Evolutionary conservation across 148 eudicot species (phyloP), one percentile per base, ranked within the genome.

Genomic region (Rhododendron williamsianum): DNA sequence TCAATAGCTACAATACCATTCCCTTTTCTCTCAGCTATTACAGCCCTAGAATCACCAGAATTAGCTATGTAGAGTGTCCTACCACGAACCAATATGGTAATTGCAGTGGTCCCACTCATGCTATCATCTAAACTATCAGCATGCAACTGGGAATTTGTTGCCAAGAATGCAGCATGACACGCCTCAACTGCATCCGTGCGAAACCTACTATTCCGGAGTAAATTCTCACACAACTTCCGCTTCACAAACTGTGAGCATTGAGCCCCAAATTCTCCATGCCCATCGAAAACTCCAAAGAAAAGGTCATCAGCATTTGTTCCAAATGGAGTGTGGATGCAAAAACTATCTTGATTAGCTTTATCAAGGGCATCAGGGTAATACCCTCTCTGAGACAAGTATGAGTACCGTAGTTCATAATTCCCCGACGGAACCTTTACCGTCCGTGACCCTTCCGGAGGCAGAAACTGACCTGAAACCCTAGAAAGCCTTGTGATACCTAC

Each of bases 331-430:
- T 97, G 99, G 85, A 97, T 94, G 87, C 94, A 95, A 84, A 94
- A 97, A 82, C 99, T 97, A 85, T 97, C 99, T 90, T 97, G 99
- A 87, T 97, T 97, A 86, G 98, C 96, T 90, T 97, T 97, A 92
- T 97, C 99, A 87, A 97, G 98, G 12, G 99, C 98, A 94, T 97
- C 99, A 81, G 99, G 99, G 86, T 97, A 97, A 87, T 93, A 97
- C 76, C 99, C 99, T 80, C 99, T 92, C 87, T 97, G 99, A 46
- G 98, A 95, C 56, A 97, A 84, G 86, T 86, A 97, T 4, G 99
- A 97, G 87, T 91, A 97, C 15, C 87, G 90, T 52, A 97, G 82
- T 83, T 95, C 98, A 80, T 92, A 97, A 58, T 88, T 89, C 49
- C 93, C 95, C 0, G 92, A 91, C 18, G 99, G 98, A 88, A 95